phyloP scores from a whole-genome alignment of 1,284 basidiomycete species.

The Rugosomyces carneus region DNA sequence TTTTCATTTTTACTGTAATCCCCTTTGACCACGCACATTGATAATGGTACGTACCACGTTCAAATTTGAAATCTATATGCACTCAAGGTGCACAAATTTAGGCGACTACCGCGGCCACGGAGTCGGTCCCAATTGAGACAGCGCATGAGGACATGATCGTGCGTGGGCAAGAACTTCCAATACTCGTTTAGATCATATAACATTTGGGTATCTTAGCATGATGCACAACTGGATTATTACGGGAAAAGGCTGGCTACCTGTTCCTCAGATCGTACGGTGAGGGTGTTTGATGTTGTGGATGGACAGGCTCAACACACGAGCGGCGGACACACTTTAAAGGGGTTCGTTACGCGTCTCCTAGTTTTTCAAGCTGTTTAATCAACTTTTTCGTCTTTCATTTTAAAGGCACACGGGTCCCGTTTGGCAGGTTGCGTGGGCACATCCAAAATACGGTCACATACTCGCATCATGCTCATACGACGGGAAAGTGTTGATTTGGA shows the following conservation, averaged over 20 bases:
- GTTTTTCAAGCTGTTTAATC: background rate
- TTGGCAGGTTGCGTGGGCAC: conserved; percentile 99
- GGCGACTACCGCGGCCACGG: conserved; percentile 52
- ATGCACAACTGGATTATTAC: conserved; percentile 97
- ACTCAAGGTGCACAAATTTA: conserved; percentile 16
- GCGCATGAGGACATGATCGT: conserved; percentile 96
- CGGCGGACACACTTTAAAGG: conserved; percentile 76
- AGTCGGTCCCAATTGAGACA: conserved; percentile 81
- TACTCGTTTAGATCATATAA: conserved; percentile 1
- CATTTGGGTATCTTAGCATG: conserved; percentile 56
- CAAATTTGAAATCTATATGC: background rate
- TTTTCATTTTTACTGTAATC: conserved; percentile 4
- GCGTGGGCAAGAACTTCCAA: conserved; percentile 25
- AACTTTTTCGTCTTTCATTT: conserved; percentile 1
- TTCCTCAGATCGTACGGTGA: conserved; percentile 93
- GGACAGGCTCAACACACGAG: conserved; percentile 65
- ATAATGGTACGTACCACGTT: conserved; percentile 10
- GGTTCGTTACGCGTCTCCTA: conserved; percentile 44
- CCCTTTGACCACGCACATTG: conserved; percentile 3
- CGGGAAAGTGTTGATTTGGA: conserved; percentile 98
- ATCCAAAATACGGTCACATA: conserved; percentile 94
- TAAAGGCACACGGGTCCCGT: conserved; percentile 90
- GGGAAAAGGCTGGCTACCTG: conserved; percentile 95
- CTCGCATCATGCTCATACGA: conserved; percentile 98
- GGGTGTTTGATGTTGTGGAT: conserved; percentile 92